Evolutionary conservation across 2,329 filamentous ascomycete species (phyloP), one percentile per base, ranked within the genome.

Genomic region (Neonectria sp.): DNA sequence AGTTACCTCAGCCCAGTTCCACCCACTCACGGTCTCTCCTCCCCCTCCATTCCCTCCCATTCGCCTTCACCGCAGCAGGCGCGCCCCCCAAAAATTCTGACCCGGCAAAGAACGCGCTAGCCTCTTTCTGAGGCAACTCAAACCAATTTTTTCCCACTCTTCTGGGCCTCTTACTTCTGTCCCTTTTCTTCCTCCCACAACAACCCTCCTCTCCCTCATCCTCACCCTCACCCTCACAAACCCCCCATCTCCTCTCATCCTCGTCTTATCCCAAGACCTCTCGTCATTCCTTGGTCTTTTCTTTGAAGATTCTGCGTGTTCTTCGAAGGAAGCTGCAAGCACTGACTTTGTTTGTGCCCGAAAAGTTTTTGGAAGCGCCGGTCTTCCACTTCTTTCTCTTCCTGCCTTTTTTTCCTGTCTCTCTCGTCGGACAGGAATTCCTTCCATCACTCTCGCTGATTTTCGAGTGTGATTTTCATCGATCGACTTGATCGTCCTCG

Each of bases 281-380:
- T 71, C 72, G 75, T 79, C 77, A 79, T 80, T 81, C 79, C 77
- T 82, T 84, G 78, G 80, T 83, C 79, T 79, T 81, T 84, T 80
- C 82, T 84, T 84, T 83, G 81, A 83, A 83, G 80, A 81, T 81
- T 81, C 77, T 80, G 80, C 76, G 76, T 78, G 77, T 81, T 82
- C 80, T 82, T 82, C 77, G 78, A 81, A 78, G 81, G 78, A 79
- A 72, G 74, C 76, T 68, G 73, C 74, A 73, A 76, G 77, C 71
- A 79, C 75, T 75, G 67, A 73, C 75, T 71, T 73, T 73, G 68
- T 73, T 72, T 71, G 74, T 78, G 73, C 74, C 67, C 37, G 67
- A 73, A 78, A 75, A 71, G 69, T 76, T 72, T 72, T 73, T 73
- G 77, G 76, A 76, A 78, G 72, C 75, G 67, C 68, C 56, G 71